Conservation (phyloP, 75 land plant genomes). For the Azolla pinnata region DNA sequence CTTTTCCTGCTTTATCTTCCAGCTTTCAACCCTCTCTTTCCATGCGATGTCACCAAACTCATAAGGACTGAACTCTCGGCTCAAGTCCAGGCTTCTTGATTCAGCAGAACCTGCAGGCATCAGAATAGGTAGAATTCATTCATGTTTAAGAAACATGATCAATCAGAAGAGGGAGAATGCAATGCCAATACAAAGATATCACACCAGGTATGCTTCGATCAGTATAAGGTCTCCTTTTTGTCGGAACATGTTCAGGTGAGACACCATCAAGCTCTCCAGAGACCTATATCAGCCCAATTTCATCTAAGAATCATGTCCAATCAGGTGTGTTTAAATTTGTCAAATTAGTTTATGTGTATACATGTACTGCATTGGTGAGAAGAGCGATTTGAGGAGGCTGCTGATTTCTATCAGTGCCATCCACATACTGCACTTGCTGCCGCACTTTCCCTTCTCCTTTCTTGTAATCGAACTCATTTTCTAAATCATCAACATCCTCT, state of each 20-base stretch:
- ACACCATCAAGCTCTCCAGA: constrained; percentile 11
- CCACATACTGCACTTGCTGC: constrained; percentile 32
- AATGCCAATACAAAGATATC: not conserved
- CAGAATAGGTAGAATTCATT: too few relatives aligned
- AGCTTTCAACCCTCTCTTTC: constrained; percentile 86
- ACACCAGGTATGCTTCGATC: constrained; percentile 26
- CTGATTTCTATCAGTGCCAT: not conserved
- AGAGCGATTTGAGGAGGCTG: not conserved
- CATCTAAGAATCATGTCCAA: too few relatives aligned
- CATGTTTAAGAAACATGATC: not conserved
- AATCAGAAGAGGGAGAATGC: not conserved
- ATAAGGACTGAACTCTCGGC: constrained; percentile 48
- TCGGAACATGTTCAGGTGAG: constrained; percentile 22
- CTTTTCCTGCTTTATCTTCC: constrained; percentile 74
- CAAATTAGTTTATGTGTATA: not conserved
- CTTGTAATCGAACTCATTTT: constrained; percentile 15
- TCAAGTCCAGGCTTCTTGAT: constrained; percentile 40
- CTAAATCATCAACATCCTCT: constrained; percentile 19
- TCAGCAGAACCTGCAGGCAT: constrained; percentile 30
- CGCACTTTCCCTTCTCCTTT: not conserved
- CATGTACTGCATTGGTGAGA: constrained; percentile 1
- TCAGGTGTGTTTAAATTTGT: too few relatives aligned
- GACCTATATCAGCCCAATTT: too few relatives aligned
- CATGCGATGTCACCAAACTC: constrained; percentile 72
- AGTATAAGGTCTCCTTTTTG: constrained; percentile 21